Base-by-base conservation (phyloP, 1,139 yeast genomes). In the Pichia sp. region DNA sequence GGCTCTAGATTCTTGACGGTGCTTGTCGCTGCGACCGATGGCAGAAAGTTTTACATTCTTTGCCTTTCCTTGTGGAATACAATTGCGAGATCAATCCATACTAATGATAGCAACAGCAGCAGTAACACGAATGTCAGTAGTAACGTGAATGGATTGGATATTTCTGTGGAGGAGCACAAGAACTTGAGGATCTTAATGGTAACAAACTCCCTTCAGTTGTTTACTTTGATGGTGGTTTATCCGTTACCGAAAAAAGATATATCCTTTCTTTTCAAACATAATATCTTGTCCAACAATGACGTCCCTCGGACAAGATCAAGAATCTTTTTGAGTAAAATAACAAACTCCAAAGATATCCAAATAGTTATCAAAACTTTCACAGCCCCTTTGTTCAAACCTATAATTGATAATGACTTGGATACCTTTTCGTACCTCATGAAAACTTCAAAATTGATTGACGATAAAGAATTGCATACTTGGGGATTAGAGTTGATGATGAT, bases 1-100 rank as follows among this genome's bases (percentile, higher is more conserved):
- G 92, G 92, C 1, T 83, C 85, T 29, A 73, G 75, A 50, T 87
- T 81, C 67, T 67, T 85, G 49, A 78, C 88, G 0, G 73, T 80
- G 27, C 68, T 87, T 53, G 88, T 85, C 4, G 69, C 85, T 1
- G 66, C 73, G 7, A 71, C 75, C 51, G 85, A 81, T 24, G 79
- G 75, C 65, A 71, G 73, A 51, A 81, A 75, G 59, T 69, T 73
- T 48, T 71, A 76, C 55, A 79, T 85, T 0, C 69, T 90, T 42
- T 76, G 87, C 6, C 84, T 91, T 60, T 88, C 96, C 1, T 71
- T 90, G 36, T 65, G 87, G 16, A 92, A 91, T 66, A 69, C 81
- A 6, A 69, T 79, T 1, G 60, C 67, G 31, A 64, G 67, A 60
- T 69, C 67, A 58, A 65, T 67, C 20, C 60, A 57, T 34, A 72